These are phyloP conservation scores for Monocercomonoides exilis DNA, from an alignment of 78 protist species.

Conservation along the genomic window DNA sequence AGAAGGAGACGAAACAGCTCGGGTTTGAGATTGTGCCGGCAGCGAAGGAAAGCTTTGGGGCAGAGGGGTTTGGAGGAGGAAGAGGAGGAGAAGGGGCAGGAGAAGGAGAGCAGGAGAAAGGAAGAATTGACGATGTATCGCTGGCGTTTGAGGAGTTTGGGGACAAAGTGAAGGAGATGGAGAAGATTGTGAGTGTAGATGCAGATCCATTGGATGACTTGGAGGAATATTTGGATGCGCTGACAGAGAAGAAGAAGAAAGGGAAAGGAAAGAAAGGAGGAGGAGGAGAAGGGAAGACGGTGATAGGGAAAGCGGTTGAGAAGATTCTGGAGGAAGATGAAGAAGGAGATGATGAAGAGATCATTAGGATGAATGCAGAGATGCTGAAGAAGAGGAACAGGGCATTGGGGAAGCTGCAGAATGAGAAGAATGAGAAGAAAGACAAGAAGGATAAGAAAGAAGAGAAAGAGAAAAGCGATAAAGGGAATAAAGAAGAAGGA, in stretches of 20 bases:
- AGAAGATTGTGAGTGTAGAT: not conserved
- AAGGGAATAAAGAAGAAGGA: too few species aligned
- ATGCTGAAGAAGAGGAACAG: too few species aligned
- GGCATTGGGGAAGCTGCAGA: too few species aligned
- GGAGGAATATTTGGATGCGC: not conserved
- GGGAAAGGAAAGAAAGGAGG: not conserved
- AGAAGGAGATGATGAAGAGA: too few species aligned
- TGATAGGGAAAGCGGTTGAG: too few species aligned
- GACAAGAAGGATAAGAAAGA: too few species aligned
- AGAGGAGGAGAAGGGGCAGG: not conserved
- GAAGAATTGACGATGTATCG: not conserved
- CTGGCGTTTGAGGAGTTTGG: not conserved
- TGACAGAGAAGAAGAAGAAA: not conserved
- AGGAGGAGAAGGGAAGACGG: not conserved
- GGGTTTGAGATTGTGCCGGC: not conserved
- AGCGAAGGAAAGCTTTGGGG: too few species aligned
- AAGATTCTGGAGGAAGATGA: too few species aligned
- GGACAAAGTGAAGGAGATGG: not conserved
- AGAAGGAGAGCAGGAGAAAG: not conserved
- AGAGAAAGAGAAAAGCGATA: too few species aligned
- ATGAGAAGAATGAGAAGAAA: too few species aligned
- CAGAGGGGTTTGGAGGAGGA: not conserved
- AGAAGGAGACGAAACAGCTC: not conserved
- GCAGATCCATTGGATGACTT: not conserved
- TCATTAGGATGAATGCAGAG: too few species aligned